Conservation (phyloP, 495 filamentous ascomycete genomes). For the Tuber borchii region DNA sequence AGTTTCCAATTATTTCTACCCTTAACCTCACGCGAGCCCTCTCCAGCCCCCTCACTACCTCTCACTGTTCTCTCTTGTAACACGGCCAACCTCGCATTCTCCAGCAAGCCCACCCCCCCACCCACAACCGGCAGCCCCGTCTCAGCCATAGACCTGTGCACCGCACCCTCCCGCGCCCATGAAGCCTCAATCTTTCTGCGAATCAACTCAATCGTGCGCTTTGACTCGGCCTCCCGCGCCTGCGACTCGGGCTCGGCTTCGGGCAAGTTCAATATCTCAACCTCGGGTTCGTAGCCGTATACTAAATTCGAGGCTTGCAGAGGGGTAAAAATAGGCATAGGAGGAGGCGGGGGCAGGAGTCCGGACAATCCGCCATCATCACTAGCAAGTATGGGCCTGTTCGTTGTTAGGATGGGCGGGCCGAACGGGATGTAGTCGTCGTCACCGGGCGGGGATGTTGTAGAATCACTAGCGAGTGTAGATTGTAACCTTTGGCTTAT, state of each 20-base stretch:
- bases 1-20: background rate
- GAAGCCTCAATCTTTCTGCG: background rate
- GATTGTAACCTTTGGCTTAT: background rate
- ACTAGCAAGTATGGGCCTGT: background rate
- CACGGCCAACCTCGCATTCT: conserved; percentile 1
- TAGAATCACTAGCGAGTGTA: conserved; percentile 3
- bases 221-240: conserved; percentile 3
- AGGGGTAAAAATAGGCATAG: conserved; percentile 2
- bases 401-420: background rate
- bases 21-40: background rate
- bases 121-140: conserved; percentile 1
- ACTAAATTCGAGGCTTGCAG: background rate
- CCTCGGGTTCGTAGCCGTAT: conserved; percentile 14
- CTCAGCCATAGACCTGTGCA: background rate
- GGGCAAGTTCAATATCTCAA: conserved; percentile 11
- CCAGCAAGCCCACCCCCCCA: background rate
- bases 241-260: background rate
- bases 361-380: conserved; percentile 5
- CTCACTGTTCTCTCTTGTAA: background rate
- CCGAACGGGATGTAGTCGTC: conserved; percentile 41
- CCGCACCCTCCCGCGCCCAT: background rate
- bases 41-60: background rate
- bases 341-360: conserved; percentile 9
- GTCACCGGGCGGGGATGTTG: conserved; percentile 15
- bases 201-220: background rate